Evolutionary conservation across 352 stramenopile genomes (phyloP), one percentile per base, ranked within the genome.

Genomic region (Nothophytophthora sp.): DNA sequence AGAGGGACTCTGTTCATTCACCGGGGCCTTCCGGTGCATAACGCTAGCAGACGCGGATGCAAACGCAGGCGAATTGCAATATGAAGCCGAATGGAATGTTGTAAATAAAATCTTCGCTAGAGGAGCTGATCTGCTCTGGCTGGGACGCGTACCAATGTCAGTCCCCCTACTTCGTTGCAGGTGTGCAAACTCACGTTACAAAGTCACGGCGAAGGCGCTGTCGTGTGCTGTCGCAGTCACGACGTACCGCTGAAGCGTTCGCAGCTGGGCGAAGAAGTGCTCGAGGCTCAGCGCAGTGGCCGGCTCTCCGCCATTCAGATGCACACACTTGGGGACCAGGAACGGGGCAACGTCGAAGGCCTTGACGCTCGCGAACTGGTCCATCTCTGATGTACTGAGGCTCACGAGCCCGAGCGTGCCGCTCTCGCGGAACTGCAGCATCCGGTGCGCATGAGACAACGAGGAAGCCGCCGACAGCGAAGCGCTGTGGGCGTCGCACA

Each of bases 231-330:
- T 63, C 1, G 64, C 62, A 5, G 66, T 52, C 19, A 48, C 35
- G 12, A 88, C 29, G 40, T 85, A 87, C 13, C 61, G 51, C 44
- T 82, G 56, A 22, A 87, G 58, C 20, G 70, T 87, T 27, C 61
- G 54, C n/a, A 86, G 58, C 39, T 86, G 73, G 20, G 76, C 76
- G 50, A 79, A 88, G 36, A 88, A 88, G 30, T 65, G 61, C 22
- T 88, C 76, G 8, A 88, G 67, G 29, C 65, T 74, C 22, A 67
- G 57, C 4, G 46, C 36, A n/a, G 20, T 30, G 16, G 29, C 8
- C 12, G 39, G 22, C 24, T 55, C 50, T 38, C 49, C 45, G 4
- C 61, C 61, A 10, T 25, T 49, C n/a, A 76, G 45, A n/a, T 51
- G 36, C 11, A 79, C 69, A 18, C 60, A 76, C 50, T 87, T 84